Base-by-base conservation (phyloP, 768 basidiomycete species). In the Trametes cinnabarina region DNA sequence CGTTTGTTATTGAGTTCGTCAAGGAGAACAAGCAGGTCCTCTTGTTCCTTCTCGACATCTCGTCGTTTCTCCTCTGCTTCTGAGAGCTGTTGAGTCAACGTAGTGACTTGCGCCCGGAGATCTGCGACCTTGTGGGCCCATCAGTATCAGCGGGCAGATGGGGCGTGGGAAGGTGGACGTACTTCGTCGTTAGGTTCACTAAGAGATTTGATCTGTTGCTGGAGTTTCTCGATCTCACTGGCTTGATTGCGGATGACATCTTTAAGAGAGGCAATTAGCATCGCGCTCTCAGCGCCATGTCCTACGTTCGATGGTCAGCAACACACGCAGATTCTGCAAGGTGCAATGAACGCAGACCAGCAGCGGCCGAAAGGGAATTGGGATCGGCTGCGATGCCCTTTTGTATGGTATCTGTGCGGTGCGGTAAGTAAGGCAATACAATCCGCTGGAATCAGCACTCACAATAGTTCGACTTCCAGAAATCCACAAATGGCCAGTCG, bases 391-490 rank as follows among this genome's bases (percentile, higher is more conserved):
- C 79, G 52, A 92, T 76, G 32, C 85, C 88, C 47, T 87, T 80
- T 66, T 94, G 91, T 2, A 92, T 77, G 15, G 90, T 83, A 72
- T 90, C 90, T 92, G 64, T 15, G 17, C 22, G n/a, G n/a, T n/a
- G n/a, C n/a, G n/a, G n/a, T n/a, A n/a, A n/a, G n/a, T n/a, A n/a
- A n/a, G n/a, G n/a, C n/a, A n/a, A n/a, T n/a, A n/a, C n/a, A n/a
- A n/a, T n/a, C n/a, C n/a, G n/a, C n/a, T n/a, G n/a, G 25, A 15
- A 46, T 14, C 32, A 43, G 43, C 23, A 72, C 90, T 69, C 65
- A 96, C 96, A 92, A 68, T 94, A 97, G 68, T 96, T 95, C 44
- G 92, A 94, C 76, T 98, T 98, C 90, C 93, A 95, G 71, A 98
- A 99, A 72, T 99, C 97, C 6, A 97, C 85, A 73, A 98, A 98